These are phyloP conservation scores for Solanum lycopersicoides DNA, from an alignment of 257 asterid genomes.

Conservation along the genomic window DNA sequence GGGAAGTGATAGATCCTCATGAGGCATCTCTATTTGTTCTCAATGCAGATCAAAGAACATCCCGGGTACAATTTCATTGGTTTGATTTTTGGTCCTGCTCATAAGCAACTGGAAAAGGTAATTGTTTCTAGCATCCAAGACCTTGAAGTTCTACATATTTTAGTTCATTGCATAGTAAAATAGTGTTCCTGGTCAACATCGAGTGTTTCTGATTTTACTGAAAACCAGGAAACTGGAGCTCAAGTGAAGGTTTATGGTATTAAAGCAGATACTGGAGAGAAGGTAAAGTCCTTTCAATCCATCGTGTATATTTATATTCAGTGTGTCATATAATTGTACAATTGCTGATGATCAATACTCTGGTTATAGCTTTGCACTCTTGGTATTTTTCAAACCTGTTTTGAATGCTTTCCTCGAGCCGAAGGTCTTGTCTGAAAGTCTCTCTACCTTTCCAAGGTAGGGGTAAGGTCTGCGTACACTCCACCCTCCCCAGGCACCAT, in stretches of 20 bases:
- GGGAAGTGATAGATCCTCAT: constrained; percentile 3
- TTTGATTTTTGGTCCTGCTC: constrained; percentile 62
- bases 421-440: background rate
- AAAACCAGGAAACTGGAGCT: constrained; percentile 92
- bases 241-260: constrained; percentile 71
- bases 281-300: constrained; percentile 34
- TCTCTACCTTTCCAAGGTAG: background rate
- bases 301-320: background rate
- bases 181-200: background rate
- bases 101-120: constrained; percentile 86
- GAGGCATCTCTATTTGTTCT: constrained; percentile 10
- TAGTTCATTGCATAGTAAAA: background rate
- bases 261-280: constrained; percentile 43
- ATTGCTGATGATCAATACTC: background rate
- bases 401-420: background rate
- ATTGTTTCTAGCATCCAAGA: background rate
- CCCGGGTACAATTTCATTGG: constrained; percentile 58
- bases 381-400: background rate
- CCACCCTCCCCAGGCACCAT: background rate
- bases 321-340: background rate
- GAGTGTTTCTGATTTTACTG: background rate
- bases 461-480: background rate
- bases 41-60: constrained; percentile 64
- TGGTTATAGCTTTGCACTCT: background rate
- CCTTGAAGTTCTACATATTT: constrained; percentile 4